Conservation (phyloP, 2,329 filamentous ascomycete species). For the Aspergillus pseudotamarii region DNA sequence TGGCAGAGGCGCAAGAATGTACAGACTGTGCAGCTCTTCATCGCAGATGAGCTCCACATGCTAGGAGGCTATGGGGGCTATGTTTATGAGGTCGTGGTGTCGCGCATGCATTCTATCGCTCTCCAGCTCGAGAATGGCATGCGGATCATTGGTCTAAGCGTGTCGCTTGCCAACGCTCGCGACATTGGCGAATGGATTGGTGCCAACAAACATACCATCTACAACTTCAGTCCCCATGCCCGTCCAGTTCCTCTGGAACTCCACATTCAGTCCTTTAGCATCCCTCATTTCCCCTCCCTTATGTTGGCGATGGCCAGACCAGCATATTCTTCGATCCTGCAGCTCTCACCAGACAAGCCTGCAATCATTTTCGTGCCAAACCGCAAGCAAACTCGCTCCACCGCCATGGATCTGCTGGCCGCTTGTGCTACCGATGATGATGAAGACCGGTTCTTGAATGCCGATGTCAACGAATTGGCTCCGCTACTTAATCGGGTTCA, state of each 20-base stretch:
- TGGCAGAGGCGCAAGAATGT: conserved; percentile 98
- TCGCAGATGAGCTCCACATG: conserved; percentile 94
- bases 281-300: conserved; percentile 94
- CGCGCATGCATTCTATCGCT: conserved; percentile 94
- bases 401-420: conserved; percentile 83
- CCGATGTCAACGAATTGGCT: conserved; percentile 76
- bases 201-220: conserved; percentile 95
- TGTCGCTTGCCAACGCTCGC: conserved; percentile 87
- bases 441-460: conserved; percentile 90
- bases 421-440: conserved; percentile 86
- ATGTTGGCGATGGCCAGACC: conserved; percentile 99
- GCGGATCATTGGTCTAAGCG: conserved; percentile 85
- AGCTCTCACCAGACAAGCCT: conserved; percentile 85
- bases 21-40: conserved; percentile 84
- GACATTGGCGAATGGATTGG: conserved; percentile 98
- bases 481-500: conserved; percentile 82
- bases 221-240: conserved; percentile 94
- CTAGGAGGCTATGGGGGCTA: conserved; percentile 84
- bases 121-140: conserved; percentile 82
- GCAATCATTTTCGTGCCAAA: conserved; percentile 90
- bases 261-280: conserved; percentile 92
- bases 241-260: conserved; percentile 88
- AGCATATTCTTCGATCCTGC: conserved; percentile 82
- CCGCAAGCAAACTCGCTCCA: conserved; percentile 87
- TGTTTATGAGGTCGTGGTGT: conserved; percentile 95